These are phyloP conservation scores for Aspergillus novoparasiticus DNA, from an alignment of 2,329 filamentous ascomycete species.

Conservation along the genomic window DNA sequence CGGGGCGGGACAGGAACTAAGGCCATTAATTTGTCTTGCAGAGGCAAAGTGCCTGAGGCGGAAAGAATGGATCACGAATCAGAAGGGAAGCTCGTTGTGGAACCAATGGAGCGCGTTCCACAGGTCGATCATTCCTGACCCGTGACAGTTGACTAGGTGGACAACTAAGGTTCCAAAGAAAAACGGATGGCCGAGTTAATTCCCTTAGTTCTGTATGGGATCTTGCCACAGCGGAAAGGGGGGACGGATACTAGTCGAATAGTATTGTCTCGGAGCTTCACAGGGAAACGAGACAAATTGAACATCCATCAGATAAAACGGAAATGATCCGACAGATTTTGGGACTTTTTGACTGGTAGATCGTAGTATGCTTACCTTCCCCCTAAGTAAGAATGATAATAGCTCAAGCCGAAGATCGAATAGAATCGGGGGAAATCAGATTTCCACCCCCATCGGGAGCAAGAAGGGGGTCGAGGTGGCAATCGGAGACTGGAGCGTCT, in stretches of 20 bases:
- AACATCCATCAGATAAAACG: not conserved
- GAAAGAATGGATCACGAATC: conserved; percentile 13
- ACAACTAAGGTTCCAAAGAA: not conserved
- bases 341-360: not conserved
- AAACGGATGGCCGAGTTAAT: not conserved
- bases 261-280: not conserved
- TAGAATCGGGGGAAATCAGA: conserved; percentile 1
- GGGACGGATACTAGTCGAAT: not conserved
- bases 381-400: not conserved
- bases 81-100: not conserved
- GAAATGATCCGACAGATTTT: not conserved
- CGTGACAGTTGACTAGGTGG: conserved; percentile 5
- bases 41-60: conserved; percentile 10
- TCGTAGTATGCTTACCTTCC: not conserved
- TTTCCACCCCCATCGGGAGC: not conserved
- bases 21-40: not conserved
- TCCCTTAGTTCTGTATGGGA: conserved; percentile 2
- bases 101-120: conserved; percentile 13
- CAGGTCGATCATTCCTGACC: conserved; percentile 16
- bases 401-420: not conserved
- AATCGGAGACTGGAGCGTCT: not conserved
- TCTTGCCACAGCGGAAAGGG: conserved; percentile 8
- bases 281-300: not conserved
- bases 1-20: not conserved
- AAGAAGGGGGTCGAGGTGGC: conserved; percentile 1